A percentile compares a stretch with the other conserved stretches of the same genome.
Conservation (phyloP, 2,329 filamentous ascomycete genomes). For the Paraphoma chrysanthemicola region DNA sequence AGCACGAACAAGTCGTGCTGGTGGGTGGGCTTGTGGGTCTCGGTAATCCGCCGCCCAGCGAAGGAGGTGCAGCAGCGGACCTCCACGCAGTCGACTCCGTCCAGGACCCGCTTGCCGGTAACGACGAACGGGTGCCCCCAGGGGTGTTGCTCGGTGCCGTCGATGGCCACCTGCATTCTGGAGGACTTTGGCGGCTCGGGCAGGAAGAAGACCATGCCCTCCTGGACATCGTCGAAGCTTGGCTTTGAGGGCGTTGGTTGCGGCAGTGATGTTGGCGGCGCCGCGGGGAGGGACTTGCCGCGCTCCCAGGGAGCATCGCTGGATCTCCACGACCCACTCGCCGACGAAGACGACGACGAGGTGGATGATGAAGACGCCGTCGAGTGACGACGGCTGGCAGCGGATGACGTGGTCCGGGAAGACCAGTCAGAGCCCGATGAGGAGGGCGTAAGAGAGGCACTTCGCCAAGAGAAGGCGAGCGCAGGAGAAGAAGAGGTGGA, state of each 20-base stretch:
- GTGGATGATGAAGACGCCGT: too few species aligned
- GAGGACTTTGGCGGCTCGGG: background rate
- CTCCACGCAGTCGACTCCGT: conserved; percentile 9
- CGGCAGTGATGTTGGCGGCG: background rate
- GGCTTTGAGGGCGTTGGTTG: background rate
- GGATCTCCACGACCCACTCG: background rate
- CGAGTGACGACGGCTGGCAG: background rate
- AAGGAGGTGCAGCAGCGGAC: conserved; percentile 21
- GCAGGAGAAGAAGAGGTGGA: background rate
- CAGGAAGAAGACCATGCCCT: conserved; percentile 4
- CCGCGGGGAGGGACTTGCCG: too few species aligned
- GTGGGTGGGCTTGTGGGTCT: background rate
- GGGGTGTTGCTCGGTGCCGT: background rate
- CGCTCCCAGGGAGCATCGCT: background rate
- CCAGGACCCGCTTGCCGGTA: background rate
- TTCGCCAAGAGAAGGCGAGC: too few species aligned
- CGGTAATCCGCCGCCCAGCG: background rate
- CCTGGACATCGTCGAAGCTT: background rate
- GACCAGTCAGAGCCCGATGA: too few species aligned
- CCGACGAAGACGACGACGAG: background rate
- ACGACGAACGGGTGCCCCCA: conserved; percentile 19
- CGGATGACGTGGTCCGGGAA: too few species aligned
- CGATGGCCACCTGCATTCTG: background rate
- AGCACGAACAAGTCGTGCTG: conserved; percentile 16
- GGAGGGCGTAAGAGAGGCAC: too few species aligned